Evolutionary conservation across 2,329 filamentous ascomycete species (phyloP).

Genomic region (Aspergillus glaucus): DNA sequence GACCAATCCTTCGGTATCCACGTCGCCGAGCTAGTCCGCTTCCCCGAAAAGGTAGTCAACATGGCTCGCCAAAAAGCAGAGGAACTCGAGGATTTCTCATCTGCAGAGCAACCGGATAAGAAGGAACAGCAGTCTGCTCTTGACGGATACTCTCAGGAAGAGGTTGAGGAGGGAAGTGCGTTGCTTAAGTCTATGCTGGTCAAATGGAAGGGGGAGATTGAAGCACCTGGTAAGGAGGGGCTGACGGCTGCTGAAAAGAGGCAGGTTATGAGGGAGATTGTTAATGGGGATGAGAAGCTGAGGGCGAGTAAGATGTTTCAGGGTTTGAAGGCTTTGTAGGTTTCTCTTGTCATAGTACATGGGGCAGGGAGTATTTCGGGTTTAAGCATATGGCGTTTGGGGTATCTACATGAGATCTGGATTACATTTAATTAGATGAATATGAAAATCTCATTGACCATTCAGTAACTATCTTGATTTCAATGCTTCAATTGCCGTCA

Average conservation of each 20-base stretch:
- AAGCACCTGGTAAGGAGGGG: slow-evolving; percentile 51
- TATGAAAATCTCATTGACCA: no score
- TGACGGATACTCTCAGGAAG: slow-evolving; percentile 63
- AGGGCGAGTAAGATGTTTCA: slow-evolving; percentile 51
- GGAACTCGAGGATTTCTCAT: slow-evolving; percentile 84
- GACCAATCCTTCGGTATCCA: slow-evolving; percentile 98
- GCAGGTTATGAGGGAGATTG: slow-evolving; percentile 69
- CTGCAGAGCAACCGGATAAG: slow-evolving; percentile 38
- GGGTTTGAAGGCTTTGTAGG: slow-evolving; percentile 41
- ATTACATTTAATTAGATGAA: no score
- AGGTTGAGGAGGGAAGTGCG: slow-evolving; percentile 81
- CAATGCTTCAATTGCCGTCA: background rate
- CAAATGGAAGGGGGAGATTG: slow-evolving; percentile 72
- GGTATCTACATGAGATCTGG: no score
- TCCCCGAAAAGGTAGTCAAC: slow-evolving; percentile 92
- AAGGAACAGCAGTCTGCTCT: slow-evolving; percentile 19
- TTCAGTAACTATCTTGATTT: background rate
- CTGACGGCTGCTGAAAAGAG: slow-evolving; percentile 72
- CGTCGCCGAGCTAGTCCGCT: slow-evolving; percentile 91
- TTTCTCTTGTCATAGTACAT: background rate
- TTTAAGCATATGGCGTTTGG: no score
- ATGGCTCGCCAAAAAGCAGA: slow-evolving; percentile 99
- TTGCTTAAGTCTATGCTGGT: slow-evolving; percentile 77
- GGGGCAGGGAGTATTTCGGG: background rate
- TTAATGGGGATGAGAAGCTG: slow-evolving; percentile 63